Conservation (phyloP, 2,329 filamentous ascomycete genomes). For the Drechslerella coelobrocha region DNA sequence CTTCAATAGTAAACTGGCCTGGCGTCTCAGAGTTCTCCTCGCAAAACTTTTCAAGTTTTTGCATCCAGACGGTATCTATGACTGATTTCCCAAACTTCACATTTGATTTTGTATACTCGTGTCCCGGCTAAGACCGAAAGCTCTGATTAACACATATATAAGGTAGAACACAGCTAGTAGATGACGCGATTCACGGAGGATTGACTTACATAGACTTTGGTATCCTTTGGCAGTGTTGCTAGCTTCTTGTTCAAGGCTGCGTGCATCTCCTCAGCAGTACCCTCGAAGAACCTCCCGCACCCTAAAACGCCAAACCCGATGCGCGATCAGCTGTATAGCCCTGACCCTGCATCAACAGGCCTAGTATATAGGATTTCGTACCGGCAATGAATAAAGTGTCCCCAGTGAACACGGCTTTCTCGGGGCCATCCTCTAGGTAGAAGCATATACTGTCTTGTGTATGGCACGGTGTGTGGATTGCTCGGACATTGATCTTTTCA, state of each 20-base stretch:
- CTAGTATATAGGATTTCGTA: no score
- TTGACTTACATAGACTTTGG: conserved; percentile 76
- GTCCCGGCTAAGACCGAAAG: conserved; percentile 62
- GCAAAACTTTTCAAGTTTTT: conserved; percentile 74
- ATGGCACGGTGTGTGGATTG: conserved; percentile 95
- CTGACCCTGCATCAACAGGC: background rate
- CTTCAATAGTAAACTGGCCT: conserved; percentile 93
- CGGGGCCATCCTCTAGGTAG: conserved; percentile 79
- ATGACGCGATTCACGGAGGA: conserved; percentile 56
- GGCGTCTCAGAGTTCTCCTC: conserved; percentile 87
- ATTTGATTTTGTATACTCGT: conserved; percentile 98
- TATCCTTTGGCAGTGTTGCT: conserved; percentile 82
- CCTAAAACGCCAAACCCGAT: conserved; percentile 62
- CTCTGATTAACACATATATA: background rate
- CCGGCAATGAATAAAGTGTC: conserved; percentile 95
- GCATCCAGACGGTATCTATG: conserved; percentile 74
- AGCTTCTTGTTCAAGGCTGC: conserved; percentile 87
- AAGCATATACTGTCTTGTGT: conserved; percentile 97
- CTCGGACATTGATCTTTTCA: conserved; percentile 76
- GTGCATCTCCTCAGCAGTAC: conserved; percentile 87
- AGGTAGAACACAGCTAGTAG: background rate
- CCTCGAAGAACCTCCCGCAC: conserved; percentile 96
- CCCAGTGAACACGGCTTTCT: conserved; percentile 87
- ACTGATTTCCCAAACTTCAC: conserved; percentile 85
- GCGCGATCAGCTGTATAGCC: background rate